Evolutionary conservation across 805 yeast species (phyloP), one percentile per base, ranked within the genome.

Genomic region (Tetrapisispora iriomotensis): DNA sequence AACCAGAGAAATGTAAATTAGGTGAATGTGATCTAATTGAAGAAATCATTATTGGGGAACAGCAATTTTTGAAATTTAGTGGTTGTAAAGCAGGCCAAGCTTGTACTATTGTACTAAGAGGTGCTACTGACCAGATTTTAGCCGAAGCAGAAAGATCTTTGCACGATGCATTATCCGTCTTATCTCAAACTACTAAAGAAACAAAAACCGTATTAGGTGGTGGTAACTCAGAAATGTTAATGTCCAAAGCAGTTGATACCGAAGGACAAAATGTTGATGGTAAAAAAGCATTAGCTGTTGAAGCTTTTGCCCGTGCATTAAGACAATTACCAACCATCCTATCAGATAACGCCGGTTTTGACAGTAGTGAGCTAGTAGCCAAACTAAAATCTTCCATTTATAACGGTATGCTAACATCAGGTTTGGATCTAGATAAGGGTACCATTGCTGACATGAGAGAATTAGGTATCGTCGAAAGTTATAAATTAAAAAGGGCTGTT

Each of bases 271-370:
- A 83, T 56, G 88, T 82, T 51, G 80, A 82, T 24, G 97, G 97
- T 50, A 92, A 92, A 67, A 85, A 83, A 56, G 81, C 96, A 2
- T 68, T 92, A 37, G 99, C 99, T 2, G 79, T 92, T 41, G 97
- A 90, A 63, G 80, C 95, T 2, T 92, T 85, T 67, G 96, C 94
- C 15, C 77, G 81, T 46, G 97, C 97, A 6, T 71, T 92, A 55
- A 79, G 96, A 64, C 95, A 87, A 62, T 71, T 92, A 47, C 99
- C 99, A 43, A 86, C 94, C 1, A 88, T 92, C 45, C 70, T 92
- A 49, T 95, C 96, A 34, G 97, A 92, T 58, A 92, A 92, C 58
- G 97, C 99, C 4, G 99, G 98, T 22, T 84, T 76, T 54, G 98
- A 92, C 60, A 82, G 96, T 18, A 78, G 87, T 53, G 97, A 94